Percentiles rank a stretch among this genome's conserved stretches.
Evolutionary conservation across 2,329 filamentous ascomycete species (phyloP).

Genomic region (Stachybotrys echinatus): DNA sequence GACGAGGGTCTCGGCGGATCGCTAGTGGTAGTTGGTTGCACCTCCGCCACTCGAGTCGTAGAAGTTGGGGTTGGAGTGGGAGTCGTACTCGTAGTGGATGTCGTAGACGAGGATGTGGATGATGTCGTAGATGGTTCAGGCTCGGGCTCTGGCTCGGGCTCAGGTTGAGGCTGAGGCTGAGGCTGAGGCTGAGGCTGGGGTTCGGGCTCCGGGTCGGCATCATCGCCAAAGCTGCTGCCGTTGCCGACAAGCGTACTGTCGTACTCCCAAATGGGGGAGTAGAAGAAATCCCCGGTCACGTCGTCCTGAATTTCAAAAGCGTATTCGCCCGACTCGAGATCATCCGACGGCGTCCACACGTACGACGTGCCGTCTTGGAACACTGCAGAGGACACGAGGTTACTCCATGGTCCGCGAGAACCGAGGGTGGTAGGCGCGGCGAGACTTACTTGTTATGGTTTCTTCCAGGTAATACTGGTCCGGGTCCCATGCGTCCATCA

Average conservation of each 20-base stretch:
- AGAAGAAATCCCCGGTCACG: not conserved
- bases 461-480: not conserved
- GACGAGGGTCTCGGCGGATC: not conserved
- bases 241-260: not conserved
- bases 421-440: not conserved
- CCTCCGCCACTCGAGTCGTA: not conserved
- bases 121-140: not conserved
- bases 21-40: not conserved
- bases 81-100: not conserved
- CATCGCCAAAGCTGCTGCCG: not conserved
- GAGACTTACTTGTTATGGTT: not conserved
- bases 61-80: not conserved
- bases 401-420: not conserved
- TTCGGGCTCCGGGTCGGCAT: not conserved
- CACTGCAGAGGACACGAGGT: not conserved
- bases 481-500: not conserved
- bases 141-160: not conserved
- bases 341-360: not conserved
- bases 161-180: not conserved
- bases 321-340: not conserved
- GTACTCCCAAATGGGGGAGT: not conserved
- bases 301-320: not conserved
- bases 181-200: not conserved
- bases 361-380: not conserved
- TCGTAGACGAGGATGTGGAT: not conserved